These are phyloP conservation scores for Calonectria crousiana DNA, from an alignment of 2,329 filamentous ascomycete species.

Conservation along the genomic window DNA sequence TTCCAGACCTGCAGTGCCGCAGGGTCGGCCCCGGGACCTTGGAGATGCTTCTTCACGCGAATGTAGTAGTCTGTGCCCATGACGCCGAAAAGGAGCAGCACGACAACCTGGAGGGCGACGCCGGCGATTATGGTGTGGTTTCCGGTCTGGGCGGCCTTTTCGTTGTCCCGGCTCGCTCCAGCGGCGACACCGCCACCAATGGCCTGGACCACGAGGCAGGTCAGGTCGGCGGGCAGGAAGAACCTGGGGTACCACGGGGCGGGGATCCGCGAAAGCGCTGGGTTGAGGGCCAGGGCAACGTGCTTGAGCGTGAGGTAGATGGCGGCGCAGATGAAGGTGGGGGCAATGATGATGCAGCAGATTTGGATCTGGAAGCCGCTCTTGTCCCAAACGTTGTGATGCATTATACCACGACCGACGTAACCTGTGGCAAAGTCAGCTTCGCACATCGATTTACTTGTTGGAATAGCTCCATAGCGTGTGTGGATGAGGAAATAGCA, in stretches of 20 bases:
- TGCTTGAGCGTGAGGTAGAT: constrained; percentile 76
- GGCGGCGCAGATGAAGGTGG: constrained; percentile 71
- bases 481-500: background rate
- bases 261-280: constrained; percentile 62
- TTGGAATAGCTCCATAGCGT: background rate
- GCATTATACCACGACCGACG: constrained; percentile 62
- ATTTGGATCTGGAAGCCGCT: constrained; percentile 70
- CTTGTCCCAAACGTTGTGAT: constrained; percentile 66
- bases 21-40: constrained; percentile 43
- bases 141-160: constrained; percentile 56
- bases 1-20: constrained; percentile 55
- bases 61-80: constrained; percentile 60
- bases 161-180: constrained; percentile 55
- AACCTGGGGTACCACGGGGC: constrained; percentile 66
- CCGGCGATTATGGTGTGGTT: constrained; percentile 67
- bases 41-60: constrained; percentile 55
- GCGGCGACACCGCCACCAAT: constrained; percentile 69
- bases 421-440: constrained; percentile 58
- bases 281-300: constrained; percentile 62
- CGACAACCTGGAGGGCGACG: constrained; percentile 65
- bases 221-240: constrained; percentile 71
- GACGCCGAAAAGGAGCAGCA: constrained; percentile 60
- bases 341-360: constrained; percentile 69
- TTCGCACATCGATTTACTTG: background rate
- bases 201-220: constrained; percentile 70